Conservation (phyloP, 2,329 filamentous ascomycete genomes). For the Harringtonia aguacate region DNA sequence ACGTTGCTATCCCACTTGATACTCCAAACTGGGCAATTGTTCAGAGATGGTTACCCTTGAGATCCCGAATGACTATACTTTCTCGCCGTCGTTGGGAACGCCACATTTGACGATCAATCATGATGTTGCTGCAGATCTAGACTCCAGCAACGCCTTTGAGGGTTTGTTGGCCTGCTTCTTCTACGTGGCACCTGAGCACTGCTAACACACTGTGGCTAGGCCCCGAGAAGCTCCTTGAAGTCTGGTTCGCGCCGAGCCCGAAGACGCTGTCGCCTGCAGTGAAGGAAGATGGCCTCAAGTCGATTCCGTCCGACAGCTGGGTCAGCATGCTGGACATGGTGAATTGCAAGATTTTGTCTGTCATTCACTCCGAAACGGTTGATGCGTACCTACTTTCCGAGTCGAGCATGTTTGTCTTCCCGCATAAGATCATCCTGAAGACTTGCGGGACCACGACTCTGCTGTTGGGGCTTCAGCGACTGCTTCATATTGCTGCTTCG, state of each 20-base stretch:
- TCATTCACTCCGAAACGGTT: slow-evolving; percentile 84
- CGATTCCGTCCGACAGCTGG: slow-evolving; percentile 75
- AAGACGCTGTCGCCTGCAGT: slow-evolving; percentile 59
- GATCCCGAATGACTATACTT: slow-evolving; percentile 70
- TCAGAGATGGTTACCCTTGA: slow-evolving; percentile 75
- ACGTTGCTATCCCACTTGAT: not conserved
- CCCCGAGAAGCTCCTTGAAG: slow-evolving; percentile 94
- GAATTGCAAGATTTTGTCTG: slow-evolving; percentile 95
- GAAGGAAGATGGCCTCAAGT: slow-evolving; percentile 71
- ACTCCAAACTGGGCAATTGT: slow-evolving; percentile 1
- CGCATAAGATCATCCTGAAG: slow-evolving; percentile 98
- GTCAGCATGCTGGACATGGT: slow-evolving; percentile 96
- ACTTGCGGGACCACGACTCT: slow-evolving; percentile 96
- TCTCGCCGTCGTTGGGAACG: slow-evolving; percentile 72
- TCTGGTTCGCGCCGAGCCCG: slow-evolving; percentile 87
- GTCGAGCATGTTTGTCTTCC: slow-evolving; percentile 99
- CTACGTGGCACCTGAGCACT: too few relatives aligned
- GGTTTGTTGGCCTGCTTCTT: slow-evolving; percentile 32
- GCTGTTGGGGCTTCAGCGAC: slow-evolving; percentile 75
- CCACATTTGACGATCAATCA: slow-evolving; percentile 95
- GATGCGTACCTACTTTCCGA: slow-evolving; percentile 96
- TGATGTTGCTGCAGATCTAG: slow-evolving; percentile 82
- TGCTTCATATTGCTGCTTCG: slow-evolving; percentile 82
- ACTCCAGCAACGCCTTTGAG: slow-evolving; percentile 95
- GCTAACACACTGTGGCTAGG: slow-evolving; percentile 32